These are phyloP conservation scores for Boletus mariae DNA, from an alignment of 1,284 basidiomycete genomes.

Conservation along the genomic window DNA sequence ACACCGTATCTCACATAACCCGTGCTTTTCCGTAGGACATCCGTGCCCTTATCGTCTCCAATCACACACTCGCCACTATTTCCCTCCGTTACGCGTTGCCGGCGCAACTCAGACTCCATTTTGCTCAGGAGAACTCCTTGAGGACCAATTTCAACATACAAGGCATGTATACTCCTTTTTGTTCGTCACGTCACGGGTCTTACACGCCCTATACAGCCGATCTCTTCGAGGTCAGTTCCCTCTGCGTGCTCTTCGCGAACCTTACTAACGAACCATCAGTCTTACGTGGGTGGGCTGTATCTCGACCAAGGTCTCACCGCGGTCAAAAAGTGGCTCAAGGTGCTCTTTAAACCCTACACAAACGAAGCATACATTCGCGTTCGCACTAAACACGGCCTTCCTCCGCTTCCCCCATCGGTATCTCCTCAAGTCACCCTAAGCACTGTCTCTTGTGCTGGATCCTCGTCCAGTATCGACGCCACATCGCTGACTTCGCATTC, in stretches of 20 bases:
- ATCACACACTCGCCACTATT: conserved; percentile 63
- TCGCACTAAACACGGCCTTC: conserved; percentile 58
- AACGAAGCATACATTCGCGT: conserved; percentile 57
- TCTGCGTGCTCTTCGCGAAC: neutral
- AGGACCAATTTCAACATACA: conserved; percentile 63
- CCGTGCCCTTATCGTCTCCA: conserved; percentile 64
- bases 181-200: conserved; percentile 1
- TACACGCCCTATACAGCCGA: conserved; percentile 48
- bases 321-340: conserved; percentile 54
- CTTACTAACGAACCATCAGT: conserved; percentile 37
- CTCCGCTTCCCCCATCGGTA: neutral
- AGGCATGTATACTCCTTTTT: conserved; percentile 40
- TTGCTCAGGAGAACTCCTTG: conserved; percentile 65
- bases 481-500: conserved; percentile 16
- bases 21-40: conserved; percentile 56
- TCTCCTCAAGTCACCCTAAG: conserved; percentile 17
- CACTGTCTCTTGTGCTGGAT: conserved; percentile 18
- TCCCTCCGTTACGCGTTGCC: conserved; percentile 62
- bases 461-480: neutral
- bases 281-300: conserved; percentile 72
- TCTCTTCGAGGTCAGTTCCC: conserved; percentile 59
- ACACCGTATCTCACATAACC: neutral
- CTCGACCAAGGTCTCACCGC: conserved; percentile 58
- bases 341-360: conserved; percentile 61
- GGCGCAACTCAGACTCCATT: conserved; percentile 56